A percentile compares a stretch with the other conserved stretches of the same genome.
These are phyloP conservation scores for Lipomyces oligophaga DNA, from an alignment of 805 yeast species.

Conservation along the genomic window DNA sequence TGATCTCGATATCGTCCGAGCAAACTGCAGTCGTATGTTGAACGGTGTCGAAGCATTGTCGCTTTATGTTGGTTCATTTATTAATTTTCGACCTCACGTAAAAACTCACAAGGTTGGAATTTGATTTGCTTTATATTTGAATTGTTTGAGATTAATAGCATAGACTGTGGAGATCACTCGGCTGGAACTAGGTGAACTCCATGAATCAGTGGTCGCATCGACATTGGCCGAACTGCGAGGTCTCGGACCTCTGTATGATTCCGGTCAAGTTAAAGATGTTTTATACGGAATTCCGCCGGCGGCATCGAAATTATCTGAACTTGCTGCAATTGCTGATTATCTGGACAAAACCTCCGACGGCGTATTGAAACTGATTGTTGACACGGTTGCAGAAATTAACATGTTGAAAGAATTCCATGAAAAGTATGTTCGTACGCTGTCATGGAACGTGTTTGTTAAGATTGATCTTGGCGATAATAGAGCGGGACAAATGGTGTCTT, in stretches of 20 bases:
- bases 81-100: constrained; percentile 63
- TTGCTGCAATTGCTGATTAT: constrained; percentile 40
- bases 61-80: constrained; percentile 29
- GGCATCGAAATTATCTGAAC: constrained; percentile 46
- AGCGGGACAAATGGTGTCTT: constrained; percentile 51
- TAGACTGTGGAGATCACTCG: constrained; percentile 55
- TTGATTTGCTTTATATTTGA: too few relatives aligned
- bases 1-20: constrained; percentile 41
- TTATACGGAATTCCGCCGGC: constrained; percentile 59
- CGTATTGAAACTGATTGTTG: constrained; percentile 52
- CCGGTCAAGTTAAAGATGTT: constrained; percentile 45
- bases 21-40: constrained; percentile 52
- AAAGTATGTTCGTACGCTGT: constrained; percentile 25
- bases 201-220: constrained; percentile 58
- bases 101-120: constrained; percentile 60
- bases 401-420: constrained; percentile 1
- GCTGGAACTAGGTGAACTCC: constrained; percentile 42
- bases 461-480: constrained; percentile 68
- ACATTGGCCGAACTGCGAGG: constrained; percentile 66
- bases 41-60: constrained; percentile 41
- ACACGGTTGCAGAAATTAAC: constrained; percentile 54
- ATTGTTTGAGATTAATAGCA: constrained; percentile 37
- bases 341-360: constrained; percentile 32
- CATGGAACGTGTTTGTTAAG: constrained; percentile 65
- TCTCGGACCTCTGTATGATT: constrained; percentile 41